phyloP scores from a whole-genome alignment of 768 basidiomycete genomes.

The Collybia sp. region DNA sequence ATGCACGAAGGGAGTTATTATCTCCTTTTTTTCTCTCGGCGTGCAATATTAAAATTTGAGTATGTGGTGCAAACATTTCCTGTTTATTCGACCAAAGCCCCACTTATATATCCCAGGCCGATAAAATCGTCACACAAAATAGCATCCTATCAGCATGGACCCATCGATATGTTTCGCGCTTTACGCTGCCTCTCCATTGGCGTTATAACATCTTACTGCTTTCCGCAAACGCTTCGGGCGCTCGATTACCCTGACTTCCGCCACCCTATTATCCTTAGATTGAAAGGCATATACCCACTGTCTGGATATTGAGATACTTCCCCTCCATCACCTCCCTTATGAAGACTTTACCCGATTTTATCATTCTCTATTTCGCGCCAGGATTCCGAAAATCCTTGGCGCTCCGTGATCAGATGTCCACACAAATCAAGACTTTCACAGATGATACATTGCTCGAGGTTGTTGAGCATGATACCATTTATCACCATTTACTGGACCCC shows the following conservation, averaged over 20 bases:
- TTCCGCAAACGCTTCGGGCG: constrained; percentile 25
- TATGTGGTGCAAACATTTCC: constrained; percentile 22
- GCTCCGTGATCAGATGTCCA: constrained; percentile 6
- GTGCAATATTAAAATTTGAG: constrained; percentile 31
- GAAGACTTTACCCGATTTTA: constrained; percentile 6
- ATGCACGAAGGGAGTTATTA: constrained; percentile 23
- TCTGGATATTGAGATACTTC: constrained; percentile 27
- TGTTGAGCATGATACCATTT: constrained; percentile 14
- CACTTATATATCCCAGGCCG: constrained; percentile 18
- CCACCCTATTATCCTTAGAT: constrained; percentile 27
- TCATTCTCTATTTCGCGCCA: constrained; percentile 5
- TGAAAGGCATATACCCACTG: constrained; percentile 18
- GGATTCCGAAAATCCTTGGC: constrained; percentile 7
- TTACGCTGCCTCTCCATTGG: constrained; percentile 38
- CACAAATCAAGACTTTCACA: constrained; percentile 10
- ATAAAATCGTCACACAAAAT: constrained; percentile 21
- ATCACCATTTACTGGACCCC: constrained; percentile 12
- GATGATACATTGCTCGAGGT: constrained; percentile 6
- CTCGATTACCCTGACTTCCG: constrained; percentile 27
- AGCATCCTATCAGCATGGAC: constrained; percentile 9
- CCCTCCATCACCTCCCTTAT: constrained; percentile 18
- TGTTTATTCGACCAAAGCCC: neutral
- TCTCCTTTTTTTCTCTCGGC: constrained; percentile 31
- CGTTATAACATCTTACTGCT: constrained; percentile 37
- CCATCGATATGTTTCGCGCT: constrained; percentile 32